These are phyloP conservation scores for Zygnema circumcarinatum DNA, from an alignment of 139 green algal genomes.

Conservation along the genomic window DNA sequence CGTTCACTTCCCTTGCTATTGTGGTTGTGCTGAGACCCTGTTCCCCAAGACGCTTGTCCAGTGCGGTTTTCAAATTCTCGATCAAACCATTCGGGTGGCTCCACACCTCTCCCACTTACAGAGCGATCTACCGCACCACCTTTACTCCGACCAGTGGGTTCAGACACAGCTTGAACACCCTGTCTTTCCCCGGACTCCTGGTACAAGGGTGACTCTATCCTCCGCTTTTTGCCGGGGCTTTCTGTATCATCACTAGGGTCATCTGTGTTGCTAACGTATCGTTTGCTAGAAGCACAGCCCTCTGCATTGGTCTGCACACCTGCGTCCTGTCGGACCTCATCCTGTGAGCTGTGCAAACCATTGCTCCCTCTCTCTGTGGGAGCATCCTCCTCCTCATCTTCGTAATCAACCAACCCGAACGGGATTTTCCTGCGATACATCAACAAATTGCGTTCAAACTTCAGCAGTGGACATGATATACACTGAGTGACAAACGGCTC, in stretches of 20 bases:
- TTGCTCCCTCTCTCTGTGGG: neutral
- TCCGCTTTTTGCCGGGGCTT: constrained; percentile 3
- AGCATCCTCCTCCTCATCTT: constrained; percentile 38
- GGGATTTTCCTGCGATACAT: neutral
- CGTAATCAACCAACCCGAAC: constrained; percentile 33
- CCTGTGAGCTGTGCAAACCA: neutral
- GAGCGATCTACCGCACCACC: neutral
- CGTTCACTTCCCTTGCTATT: too few species aligned
- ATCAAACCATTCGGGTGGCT: neutral
- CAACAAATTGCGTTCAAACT: neutral
- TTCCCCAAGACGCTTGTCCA: neutral
- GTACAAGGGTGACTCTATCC: neutral
- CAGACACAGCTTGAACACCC: neutral
- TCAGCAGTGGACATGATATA: neutral
- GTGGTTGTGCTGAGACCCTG: too few species aligned
- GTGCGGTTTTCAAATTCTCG: neutral
- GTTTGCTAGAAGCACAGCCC: neutral
- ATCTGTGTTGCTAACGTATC: neutral
- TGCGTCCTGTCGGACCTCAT: constrained; percentile 8
- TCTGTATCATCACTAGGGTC: neutral
- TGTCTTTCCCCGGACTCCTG: neutral
- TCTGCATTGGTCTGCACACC: neutral
- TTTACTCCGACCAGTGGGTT: neutral
- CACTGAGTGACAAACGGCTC: neutral
- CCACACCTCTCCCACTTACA: neutral